Evolutionary conservation across 345 rosid species (phyloP).

Genomic region (Eucalyptus tenuipes): DNA sequence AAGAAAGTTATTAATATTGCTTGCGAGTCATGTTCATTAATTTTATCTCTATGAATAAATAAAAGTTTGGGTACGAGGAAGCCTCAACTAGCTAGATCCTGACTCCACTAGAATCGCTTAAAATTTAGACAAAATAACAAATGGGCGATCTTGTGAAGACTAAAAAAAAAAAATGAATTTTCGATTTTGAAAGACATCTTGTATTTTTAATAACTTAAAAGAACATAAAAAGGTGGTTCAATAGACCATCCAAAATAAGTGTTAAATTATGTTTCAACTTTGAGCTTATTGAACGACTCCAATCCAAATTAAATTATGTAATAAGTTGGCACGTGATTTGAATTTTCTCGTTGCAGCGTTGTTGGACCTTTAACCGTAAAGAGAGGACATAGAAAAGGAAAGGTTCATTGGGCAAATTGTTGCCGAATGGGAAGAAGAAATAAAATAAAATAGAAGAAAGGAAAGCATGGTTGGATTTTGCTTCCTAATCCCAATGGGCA

Average conservation of each 20-base stretch:
- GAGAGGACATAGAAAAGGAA: not conserved
- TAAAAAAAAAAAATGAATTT: too few species aligned
- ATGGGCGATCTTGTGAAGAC: not conserved
- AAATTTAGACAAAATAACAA: not conserved
- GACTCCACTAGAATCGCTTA: fast-evolving
- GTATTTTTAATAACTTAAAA: not conserved
- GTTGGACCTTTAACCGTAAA: not conserved
- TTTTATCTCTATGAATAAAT: not conserved
- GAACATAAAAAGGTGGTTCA: not conserved
- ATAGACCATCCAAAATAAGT: not conserved
- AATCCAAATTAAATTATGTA: not conserved
- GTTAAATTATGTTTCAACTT: not conserved
- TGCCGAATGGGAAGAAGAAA: not conserved
- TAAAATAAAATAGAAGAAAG: not conserved
- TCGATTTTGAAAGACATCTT: not conserved
- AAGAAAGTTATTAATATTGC: not conserved
- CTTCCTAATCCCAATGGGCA: not conserved
- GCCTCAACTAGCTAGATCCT: not conserved
- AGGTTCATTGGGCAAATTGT: not conserved
- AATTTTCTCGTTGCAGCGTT: not conserved
- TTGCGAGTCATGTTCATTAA: fast-evolving
- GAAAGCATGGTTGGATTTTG: not conserved
- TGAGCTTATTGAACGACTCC: too few species aligned
- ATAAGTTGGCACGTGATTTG: not conserved
- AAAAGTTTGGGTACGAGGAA: not conserved